Conservation (phyloP, 441 rosid species). For the Euphorbia celastroides region DNA sequence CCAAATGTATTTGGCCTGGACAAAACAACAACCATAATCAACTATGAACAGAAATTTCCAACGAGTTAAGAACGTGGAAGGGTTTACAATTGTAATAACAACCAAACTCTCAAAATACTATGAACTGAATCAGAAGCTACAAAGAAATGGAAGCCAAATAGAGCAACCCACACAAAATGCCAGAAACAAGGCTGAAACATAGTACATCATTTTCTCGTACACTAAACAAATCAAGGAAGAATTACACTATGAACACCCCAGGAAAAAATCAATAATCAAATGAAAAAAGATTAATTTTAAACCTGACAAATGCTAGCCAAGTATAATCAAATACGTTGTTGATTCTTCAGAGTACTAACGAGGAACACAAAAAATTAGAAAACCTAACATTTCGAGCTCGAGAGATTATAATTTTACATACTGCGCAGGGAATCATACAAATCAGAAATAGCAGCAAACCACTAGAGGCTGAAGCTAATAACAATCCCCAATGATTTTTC, state of each 20-base stretch:
- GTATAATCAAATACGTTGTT: neutral
- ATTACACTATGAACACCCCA: no score
- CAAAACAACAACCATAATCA: neutral
- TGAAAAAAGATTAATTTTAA: neutral
- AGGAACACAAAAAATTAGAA: neutral
- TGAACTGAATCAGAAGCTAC: neutral
- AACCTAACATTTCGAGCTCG: neutral
- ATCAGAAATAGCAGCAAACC: no score
- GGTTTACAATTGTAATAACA: neutral
- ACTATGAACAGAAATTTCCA: neutral
- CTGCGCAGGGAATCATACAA: neutral
- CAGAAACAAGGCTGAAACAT: neutral
- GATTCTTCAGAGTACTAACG: neutral
- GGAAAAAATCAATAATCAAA: neutral
- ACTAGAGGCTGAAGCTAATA: neutral
- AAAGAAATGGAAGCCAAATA: neutral
- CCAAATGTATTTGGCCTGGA: no score
- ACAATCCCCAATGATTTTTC: neutral
- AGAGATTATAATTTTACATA: neutral
- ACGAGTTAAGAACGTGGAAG: neutral
- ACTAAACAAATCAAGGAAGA: neutral
- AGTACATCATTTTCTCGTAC: neutral
- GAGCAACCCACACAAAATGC: neutral
- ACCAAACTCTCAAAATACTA: neutral
- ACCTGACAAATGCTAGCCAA: constrained; percentile 1